Conservation (phyloP, 768 basidiomycete species). For the Hypholoma sublateritium region DNA sequence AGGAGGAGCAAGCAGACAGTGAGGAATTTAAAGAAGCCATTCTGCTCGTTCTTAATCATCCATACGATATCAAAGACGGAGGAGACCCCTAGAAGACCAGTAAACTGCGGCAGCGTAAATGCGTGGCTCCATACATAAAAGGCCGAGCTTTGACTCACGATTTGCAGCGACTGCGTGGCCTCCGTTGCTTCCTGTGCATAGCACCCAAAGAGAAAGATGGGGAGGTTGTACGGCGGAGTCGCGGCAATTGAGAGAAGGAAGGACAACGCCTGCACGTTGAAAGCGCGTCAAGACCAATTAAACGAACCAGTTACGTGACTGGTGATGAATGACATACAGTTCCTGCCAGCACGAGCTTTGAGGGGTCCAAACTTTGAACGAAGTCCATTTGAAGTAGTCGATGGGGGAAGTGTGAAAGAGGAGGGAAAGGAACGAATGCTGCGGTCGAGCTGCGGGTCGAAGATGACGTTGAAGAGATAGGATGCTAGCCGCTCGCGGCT, state of each 20-base stretch:
- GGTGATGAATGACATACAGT: constrained; percentile 44
- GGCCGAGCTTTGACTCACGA: constrained; percentile 37
- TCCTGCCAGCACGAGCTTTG: constrained; percentile 62
- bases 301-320: background rate
- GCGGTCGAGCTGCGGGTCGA: constrained; percentile 2
- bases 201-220: constrained; percentile 78
- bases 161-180: constrained; percentile 60
- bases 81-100: constrained; percentile 60
- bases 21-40: constrained; percentile 54
- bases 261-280: constrained; percentile 50
- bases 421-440: constrained; percentile 11
- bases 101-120: constrained; percentile 47
- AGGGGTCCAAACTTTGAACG: constrained; percentile 68
- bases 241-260: constrained; percentile 55
- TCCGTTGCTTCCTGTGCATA: constrained; percentile 73
- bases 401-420: background rate
- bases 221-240: constrained; percentile 73
- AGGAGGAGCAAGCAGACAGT: constrained; percentile 54
- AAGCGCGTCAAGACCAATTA: background rate
- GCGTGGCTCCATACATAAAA: background rate
- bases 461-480: background rate
- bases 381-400: constrained; percentile 52
- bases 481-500: too few species aligned
- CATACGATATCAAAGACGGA: constrained; percentile 70
- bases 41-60: constrained; percentile 57